Percentiles rank a stretch among this genome's conserved stretches.
Conservation (phyloP, 495 filamentous ascomycete species). For the Penicillium atrosanguineum region DNA sequence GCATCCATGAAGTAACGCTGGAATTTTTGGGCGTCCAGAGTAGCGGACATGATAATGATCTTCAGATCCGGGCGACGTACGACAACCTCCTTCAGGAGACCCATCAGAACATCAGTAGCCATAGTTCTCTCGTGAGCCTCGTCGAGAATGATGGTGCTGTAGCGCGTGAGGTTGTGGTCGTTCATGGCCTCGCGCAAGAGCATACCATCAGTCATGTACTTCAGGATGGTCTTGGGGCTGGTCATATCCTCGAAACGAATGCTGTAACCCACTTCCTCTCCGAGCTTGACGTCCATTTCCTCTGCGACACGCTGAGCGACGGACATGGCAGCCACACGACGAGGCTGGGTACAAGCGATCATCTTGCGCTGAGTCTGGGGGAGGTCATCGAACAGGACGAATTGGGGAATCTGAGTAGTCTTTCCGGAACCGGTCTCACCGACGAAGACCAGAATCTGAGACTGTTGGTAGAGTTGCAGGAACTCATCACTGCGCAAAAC, state of each 20-base stretch:
- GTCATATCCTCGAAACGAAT: conserved; percentile 99
- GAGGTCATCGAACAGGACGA: conserved; percentile 94
- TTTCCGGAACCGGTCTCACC: conserved; percentile 99
- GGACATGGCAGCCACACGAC: conserved; percentile 98
- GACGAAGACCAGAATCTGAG: conserved; percentile 95
- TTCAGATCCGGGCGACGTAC: conserved; percentile 79
- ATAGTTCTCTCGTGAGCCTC: conserved; percentile 96
- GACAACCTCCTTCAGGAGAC: conserved; percentile 83
- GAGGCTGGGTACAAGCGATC: conserved; percentile 96
- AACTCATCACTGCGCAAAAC: conserved; percentile 72
- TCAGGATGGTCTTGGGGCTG: conserved; percentile 83
- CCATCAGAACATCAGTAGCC: conserved; percentile 95
- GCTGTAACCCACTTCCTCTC: conserved; percentile 97
- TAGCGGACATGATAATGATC: conserved; percentile 98
- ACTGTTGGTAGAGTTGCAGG: conserved; percentile 83
- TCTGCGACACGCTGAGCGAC: conserved; percentile 97
- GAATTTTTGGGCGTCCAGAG: conserved; percentile 95
- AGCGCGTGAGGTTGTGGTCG: conserved; percentile 84
- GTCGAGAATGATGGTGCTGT: conserved; percentile 98
- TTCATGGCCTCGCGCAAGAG: conserved; percentile 96
- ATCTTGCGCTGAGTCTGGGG: conserved; percentile 81
- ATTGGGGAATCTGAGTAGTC: conserved; percentile 98
- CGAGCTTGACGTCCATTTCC: conserved; percentile 91
- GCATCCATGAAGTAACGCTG: conserved; percentile 97
- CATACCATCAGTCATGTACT: conserved; percentile 99